Conservation (phyloP, 129 eudicot species). For the Silybum marianum region DNA sequence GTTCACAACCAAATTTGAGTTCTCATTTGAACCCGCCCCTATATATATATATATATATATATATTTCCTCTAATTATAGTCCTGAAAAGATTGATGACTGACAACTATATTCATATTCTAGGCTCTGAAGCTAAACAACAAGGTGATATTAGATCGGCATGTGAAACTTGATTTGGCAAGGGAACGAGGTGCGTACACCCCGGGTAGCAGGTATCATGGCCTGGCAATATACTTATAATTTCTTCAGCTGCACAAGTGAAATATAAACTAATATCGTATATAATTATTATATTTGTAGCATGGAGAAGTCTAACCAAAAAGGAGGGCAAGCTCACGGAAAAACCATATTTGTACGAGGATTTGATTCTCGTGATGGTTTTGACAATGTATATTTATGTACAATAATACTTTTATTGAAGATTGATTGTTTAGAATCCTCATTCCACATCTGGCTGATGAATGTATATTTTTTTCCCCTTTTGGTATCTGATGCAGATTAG, state of each 20-base stretch:
- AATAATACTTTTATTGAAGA: neutral
- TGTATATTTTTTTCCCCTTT: neutral
- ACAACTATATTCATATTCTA: conserved; percentile 22
- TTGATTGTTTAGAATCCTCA: neutral
- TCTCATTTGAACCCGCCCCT: too few relatives aligned
- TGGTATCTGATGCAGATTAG: conserved; percentile 50
- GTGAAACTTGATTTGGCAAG: conserved; percentile 55
- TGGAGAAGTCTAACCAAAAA: conserved; percentile 43
- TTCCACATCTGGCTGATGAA: neutral
- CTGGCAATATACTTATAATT: conserved; percentile 1
- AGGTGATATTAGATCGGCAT: conserved; percentile 51
- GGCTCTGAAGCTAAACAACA: conserved; percentile 65
- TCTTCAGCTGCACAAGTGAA: neutral
- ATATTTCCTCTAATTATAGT: neutral
- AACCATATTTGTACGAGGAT: conserved; percentile 76
- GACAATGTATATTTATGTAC: conserved; percentile 48
- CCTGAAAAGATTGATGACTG: neutral
- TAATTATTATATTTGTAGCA: conserved; percentile 26
- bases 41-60: too few relatives aligned
- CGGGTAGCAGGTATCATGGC: conserved; percentile 48
- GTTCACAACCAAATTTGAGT: too few relatives aligned
- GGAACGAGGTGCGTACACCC: conserved; percentile 69
- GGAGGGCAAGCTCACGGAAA: conserved; percentile 43
- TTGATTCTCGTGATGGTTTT: conserved; percentile 50
- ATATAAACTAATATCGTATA: neutral